Evolutionary conservation across 202 grass and related monocot species (phyloP), one percentile per base, ranked within the genome.

Genomic region (Brachypodium distachyon): DNA sequence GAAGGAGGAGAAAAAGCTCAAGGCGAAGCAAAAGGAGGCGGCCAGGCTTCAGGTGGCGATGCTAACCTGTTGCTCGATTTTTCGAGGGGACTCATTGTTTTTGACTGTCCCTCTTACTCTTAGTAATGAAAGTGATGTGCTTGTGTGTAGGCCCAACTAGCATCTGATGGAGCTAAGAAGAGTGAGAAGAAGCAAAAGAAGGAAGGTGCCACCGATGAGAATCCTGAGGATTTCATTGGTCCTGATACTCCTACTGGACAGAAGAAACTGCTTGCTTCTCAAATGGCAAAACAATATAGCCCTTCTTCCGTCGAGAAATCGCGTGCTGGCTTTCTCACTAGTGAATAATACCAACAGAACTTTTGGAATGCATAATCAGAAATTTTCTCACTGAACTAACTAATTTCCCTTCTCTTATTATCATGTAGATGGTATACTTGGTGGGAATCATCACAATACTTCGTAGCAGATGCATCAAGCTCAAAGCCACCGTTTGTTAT

Each of bases 241-340:
- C 87, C 84, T 1, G 31, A 67, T 23, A 93, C 87, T 28, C 61
- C 53, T 28, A 17, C 41, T 61, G 90, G 90, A 71, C 80, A 87
- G 39, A 85, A 90, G 57, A 93, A 93, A 32, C 44, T 47, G 21
- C 77, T 93, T 32, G 81, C 90, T 72, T 55, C 42, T 64, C 81
- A 93, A 52, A 85, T 93, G 87, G 90, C 90, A 10, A 93, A 90
- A 53, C 80, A 90, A 57, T 93, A 93, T 44, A 93, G 66, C 65
- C 90, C 87, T 3, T 70, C 64, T 6, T 38, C 64, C 10, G 64
- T 67, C 14, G 64, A 67, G 64, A 67, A 67, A 67, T 44, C 64
- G 64, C 44, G 44, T 67, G 40, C 1, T 67, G 4, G 23, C 64
- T 67, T 65, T 61, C 57, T 70, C 22, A 9, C 47, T 52, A 22